Conservation (phyloP, 306 rosid species). For the Quercus variabilis region DNA sequence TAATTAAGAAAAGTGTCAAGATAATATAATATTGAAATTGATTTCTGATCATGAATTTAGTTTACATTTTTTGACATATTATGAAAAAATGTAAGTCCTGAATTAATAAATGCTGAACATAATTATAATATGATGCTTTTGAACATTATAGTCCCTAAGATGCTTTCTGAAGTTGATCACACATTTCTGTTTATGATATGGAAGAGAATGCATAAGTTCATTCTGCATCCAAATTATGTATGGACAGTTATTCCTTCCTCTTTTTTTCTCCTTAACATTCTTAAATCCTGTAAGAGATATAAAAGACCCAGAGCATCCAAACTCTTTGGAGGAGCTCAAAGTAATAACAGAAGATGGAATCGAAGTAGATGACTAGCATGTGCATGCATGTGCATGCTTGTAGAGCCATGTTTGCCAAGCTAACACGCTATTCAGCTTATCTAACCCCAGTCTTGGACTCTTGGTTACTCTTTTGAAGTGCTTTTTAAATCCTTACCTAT, state of each 20-base stretch:
- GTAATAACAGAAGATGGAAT: conserved; percentile 86
- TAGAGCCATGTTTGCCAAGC: not conserved
- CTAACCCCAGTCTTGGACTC: not conserved
- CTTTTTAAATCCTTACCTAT: too few relatives aligned
- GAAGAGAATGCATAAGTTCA: not conserved
- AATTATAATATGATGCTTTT: not conserved
- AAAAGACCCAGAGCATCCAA: conserved; percentile 89
- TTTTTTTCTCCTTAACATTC: conserved; percentile 48
- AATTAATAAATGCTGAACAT: not conserved
- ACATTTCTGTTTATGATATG: not conserved
- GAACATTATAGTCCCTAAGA: not conserved
- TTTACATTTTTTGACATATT: not conserved
- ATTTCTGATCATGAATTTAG: too few relatives aligned
- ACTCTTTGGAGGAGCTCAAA: conserved; percentile 95
- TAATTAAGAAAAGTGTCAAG: too few relatives aligned
- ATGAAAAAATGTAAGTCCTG: not conserved
- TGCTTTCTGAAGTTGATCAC: not conserved
- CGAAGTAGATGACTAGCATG: conserved; percentile 62
- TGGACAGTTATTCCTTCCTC: not conserved
- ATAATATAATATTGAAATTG: too few relatives aligned
- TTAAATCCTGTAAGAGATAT: conserved; percentile 85
- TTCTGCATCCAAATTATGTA: not conserved
- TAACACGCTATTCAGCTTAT: not conserved
- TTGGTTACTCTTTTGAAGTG: not conserved
- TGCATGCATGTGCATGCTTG: not conserved